A percentile compares a stretch with the other conserved stretches of the same genome.
Conservation (phyloP, 2,329 filamentous ascomycete species). For the Coniochaeta sp. region DNA sequence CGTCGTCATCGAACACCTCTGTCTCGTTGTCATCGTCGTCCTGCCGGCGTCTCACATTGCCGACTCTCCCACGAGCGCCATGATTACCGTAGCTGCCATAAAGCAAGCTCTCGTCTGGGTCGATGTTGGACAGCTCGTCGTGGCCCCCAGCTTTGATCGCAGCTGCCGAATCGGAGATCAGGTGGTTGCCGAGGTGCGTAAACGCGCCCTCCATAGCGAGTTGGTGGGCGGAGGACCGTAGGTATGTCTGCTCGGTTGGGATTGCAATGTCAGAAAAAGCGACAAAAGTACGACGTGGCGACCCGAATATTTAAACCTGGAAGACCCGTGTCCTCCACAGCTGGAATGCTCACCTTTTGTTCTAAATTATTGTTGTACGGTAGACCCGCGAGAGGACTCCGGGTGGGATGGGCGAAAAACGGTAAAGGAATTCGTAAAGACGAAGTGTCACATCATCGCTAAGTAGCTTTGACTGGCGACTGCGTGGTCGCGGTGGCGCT, state of each 20-base stretch:
- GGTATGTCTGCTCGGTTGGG: background rate
- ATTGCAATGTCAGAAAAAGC: background rate
- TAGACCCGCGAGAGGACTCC: background rate
- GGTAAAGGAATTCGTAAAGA: background rate
- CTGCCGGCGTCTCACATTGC: conserved; percentile 43
- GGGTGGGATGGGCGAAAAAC: background rate
- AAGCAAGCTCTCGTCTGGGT: conserved; percentile 74
- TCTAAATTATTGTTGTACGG: background rate
- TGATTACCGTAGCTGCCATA: conserved; percentile 59
- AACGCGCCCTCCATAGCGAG: conserved; percentile 75
- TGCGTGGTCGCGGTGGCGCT: background rate
- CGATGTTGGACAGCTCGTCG: conserved; percentile 63
- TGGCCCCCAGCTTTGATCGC: conserved; percentile 82
- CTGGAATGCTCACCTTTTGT: background rate
- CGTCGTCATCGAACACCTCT: conserved; percentile 76
- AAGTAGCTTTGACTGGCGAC: background rate
- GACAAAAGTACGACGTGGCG: background rate
- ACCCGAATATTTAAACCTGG: background rate
- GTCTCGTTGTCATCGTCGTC: conserved; percentile 89
- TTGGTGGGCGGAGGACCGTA: background rate
- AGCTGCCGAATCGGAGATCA: conserved; percentile 75
- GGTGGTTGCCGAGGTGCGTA: conserved; percentile 78
- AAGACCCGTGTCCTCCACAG: background rate
- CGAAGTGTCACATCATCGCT: conserved; percentile 2
- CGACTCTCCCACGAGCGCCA: conserved; percentile 41